phyloP scores from a whole-genome alignment of 2,329 filamentous ascomycete species.

The Exophiala sideris region DNA sequence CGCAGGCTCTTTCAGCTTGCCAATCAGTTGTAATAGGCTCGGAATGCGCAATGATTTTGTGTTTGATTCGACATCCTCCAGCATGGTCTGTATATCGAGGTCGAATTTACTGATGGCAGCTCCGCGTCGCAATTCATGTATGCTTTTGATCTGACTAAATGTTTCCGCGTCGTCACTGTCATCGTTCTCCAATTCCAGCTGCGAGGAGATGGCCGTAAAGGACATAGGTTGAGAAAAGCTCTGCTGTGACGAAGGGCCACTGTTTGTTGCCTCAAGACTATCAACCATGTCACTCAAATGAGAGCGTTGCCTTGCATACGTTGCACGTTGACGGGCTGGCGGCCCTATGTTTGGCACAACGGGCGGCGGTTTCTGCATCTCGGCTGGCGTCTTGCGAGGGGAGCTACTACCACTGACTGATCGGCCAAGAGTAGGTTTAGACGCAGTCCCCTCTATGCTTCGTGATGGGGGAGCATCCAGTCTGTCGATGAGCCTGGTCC shows the following conservation, averaged over 20 bases:
- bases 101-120: constrained; percentile 57
- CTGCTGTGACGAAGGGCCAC: constrained; percentile 21
- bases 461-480: constrained; percentile 21
- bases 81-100: constrained; percentile 53
- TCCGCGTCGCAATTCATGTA: constrained; percentile 60
- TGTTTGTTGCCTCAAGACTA: constrained; percentile 24
- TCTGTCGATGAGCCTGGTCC: constrained; percentile 22
- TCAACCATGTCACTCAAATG: constrained; percentile 54
- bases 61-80: constrained; percentile 57
- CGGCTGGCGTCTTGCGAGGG: neutral
- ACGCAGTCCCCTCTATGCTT: neutral
- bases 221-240: constrained; percentile 12
- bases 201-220: constrained; percentile 14
- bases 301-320: constrained; percentile 59
- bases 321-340: constrained; percentile 32
- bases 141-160: constrained; percentile 50
- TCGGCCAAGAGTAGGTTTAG: neutral
- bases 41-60: constrained; percentile 46
- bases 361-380: constrained; percentile 3
- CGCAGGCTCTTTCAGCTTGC: constrained; percentile 46
- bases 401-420: neutral
- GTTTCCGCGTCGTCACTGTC: constrained; percentile 44
- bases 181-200: constrained; percentile 31
- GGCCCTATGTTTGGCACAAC: neutral
- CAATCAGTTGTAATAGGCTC: constrained; percentile 55